Conservation (phyloP, 2,329 filamentous ascomycete species). For the Colletotrichum sansevieriae region DNA sequence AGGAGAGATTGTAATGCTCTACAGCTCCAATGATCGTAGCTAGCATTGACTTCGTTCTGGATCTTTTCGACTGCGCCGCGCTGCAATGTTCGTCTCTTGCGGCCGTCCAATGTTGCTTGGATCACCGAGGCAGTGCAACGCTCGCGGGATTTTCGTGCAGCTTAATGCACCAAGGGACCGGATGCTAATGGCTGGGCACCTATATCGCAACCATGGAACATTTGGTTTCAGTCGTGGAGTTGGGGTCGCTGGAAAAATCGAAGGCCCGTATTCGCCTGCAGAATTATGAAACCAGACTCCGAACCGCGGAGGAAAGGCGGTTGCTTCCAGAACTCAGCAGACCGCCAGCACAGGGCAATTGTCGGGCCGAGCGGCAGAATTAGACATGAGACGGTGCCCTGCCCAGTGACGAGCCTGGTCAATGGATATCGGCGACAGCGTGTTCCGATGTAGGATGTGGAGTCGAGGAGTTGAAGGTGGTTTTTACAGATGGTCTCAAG, state of each 20-base stretch:
- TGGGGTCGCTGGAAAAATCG: slow-evolving; percentile 25
- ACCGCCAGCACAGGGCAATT: background rate
- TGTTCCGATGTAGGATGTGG: slow-evolving; percentile 38
- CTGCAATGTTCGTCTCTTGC: slow-evolving; percentile 15
- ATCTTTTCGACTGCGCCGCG: slow-evolving; percentile 24
- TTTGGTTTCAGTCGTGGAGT: slow-evolving; percentile 39
- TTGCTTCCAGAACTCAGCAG: slow-evolving; percentile 19
- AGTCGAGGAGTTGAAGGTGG: slow-evolving; percentile 33
- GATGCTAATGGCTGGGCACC: slow-evolving; percentile 32
- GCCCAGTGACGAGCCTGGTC: slow-evolving; percentile 28
- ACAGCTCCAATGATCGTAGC: slow-evolving; percentile 10
- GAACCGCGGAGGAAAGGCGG: slow-evolving; percentile 9
- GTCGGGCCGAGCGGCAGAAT: slow-evolving; percentile 19
- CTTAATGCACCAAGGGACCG: slow-evolving; percentile 14
- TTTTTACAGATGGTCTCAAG: background rate
- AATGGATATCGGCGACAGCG: slow-evolving; percentile 33
- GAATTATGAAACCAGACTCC: slow-evolving; percentile 31
- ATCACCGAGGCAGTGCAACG: slow-evolving; percentile 36
- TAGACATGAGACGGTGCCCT: slow-evolving; percentile 17
- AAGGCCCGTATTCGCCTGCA: slow-evolving; percentile 35
- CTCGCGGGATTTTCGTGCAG: slow-evolving; percentile 29
- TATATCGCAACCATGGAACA: slow-evolving; percentile 36
- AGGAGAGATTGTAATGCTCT: slow-evolving; percentile 23
- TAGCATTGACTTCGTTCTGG: slow-evolving; percentile 12
- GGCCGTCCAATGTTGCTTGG: slow-evolving; percentile 28